A percentile compares a stretch with the other conserved stretches of the same genome.
Conservation (phyloP, 306 rosid genomes). For the Trifolium subterraneum region DNA sequence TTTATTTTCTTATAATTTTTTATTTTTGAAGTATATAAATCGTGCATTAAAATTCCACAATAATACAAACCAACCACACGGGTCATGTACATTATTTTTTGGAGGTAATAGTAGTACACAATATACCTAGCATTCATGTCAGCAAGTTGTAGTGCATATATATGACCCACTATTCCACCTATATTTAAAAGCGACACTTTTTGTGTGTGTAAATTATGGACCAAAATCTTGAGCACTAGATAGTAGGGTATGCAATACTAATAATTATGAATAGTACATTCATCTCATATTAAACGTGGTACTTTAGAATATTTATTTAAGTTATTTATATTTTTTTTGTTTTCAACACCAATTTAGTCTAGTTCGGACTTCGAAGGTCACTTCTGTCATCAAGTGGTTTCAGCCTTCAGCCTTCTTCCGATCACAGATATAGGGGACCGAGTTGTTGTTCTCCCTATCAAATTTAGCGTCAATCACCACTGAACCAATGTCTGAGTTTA, state of each 20-base stretch:
- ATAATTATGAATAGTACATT: background rate
- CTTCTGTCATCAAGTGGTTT: too few species aligned
- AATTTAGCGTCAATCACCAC: too few species aligned
- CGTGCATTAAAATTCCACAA: background rate
- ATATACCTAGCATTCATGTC: constrained; percentile 13
- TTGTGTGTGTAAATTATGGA: background rate
- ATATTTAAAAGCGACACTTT: background rate
- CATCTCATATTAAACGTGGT: background rate
- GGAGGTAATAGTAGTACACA: background rate
- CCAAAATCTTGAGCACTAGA: background rate
- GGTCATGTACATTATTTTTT: background rate
- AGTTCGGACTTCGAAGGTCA: too few species aligned
- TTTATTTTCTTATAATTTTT: too few species aligned
- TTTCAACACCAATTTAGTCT: too few species aligned
- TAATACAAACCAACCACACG: constrained; percentile 6
- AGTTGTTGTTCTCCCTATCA: too few species aligned
- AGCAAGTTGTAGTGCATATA: constrained; percentile 38
- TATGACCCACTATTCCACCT: constrained; percentile 22
- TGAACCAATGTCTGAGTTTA: too few species aligned
- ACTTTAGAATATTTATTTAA: background rate
- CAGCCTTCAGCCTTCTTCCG: too few species aligned
- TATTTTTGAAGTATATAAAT: constrained; percentile 1
- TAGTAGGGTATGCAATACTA: constrained; percentile 1
- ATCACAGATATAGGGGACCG: too few species aligned
- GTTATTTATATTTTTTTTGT: too few species aligned